A percentile compares a stretch with the other conserved stretches of the same genome.
These are phyloP conservation scores for Ascobolus immersus DNA, from an alignment of 495 filamentous ascomycete species.

Conservation along the genomic window DNA sequence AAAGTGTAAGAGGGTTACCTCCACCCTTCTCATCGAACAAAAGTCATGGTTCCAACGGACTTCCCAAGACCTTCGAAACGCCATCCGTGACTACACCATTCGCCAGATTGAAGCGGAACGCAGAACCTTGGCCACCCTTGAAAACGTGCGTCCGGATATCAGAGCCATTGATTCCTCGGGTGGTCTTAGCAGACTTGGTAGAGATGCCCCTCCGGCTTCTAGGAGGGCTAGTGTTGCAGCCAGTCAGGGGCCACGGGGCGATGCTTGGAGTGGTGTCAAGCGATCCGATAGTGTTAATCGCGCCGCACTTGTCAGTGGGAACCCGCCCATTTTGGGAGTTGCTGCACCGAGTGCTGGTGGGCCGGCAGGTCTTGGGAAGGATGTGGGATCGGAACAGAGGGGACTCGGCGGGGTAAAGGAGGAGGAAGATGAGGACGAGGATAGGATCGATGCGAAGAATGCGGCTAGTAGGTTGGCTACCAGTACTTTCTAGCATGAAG, in stretches of 20 bases:
- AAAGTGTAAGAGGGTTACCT: constrained; percentile 66
- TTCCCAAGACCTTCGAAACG: constrained; percentile 46
- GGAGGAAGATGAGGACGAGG: constrained; percentile 74
- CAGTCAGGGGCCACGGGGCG: constrained; percentile 82
- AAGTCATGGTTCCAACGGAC: constrained; percentile 79
- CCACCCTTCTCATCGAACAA: constrained; percentile 69
- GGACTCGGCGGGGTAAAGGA: constrained; percentile 28
- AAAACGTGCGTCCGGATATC: constrained; percentile 78
- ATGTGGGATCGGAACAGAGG: no score
- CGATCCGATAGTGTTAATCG: constrained; percentile 49
- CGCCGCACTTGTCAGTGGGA: constrained; percentile 52
- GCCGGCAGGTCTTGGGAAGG: constrained; percentile 19
- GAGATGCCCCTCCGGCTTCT: constrained; percentile 55
- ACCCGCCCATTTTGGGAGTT: constrained; percentile 26
- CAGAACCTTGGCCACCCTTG: constrained; percentile 70
- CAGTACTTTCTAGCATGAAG: constrained; percentile 78
- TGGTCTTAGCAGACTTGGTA: constrained; percentile 63
- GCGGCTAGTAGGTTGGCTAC: constrained; percentile 79
- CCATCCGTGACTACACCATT: constrained; percentile 73
- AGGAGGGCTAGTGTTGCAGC: constrained; percentile 53
- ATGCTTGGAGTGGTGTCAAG: constrained; percentile 88
- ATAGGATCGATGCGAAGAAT: constrained; percentile 81
- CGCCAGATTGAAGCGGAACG: constrained; percentile 91
- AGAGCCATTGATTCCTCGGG: constrained; percentile 74
- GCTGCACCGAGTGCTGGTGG: constrained; percentile 18